phyloP scores from a whole-genome alignment of 2,329 filamentous ascomycete genomes.

The Diaporthe amygdali region DNA sequence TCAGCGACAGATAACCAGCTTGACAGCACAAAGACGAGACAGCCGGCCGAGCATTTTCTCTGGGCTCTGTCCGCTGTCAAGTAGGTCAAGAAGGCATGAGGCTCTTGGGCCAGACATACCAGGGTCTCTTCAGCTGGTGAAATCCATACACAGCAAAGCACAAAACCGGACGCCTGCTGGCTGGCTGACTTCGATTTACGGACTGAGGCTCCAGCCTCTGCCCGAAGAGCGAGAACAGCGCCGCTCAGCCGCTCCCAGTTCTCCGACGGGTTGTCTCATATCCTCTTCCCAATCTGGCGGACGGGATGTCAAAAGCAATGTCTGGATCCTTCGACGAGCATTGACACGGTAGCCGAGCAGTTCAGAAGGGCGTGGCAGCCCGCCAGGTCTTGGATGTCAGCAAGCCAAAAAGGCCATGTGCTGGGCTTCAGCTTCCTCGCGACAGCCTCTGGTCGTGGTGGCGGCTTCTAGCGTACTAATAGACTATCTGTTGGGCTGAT shows the following conservation, averaged over 20 bases:
- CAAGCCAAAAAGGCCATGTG: not conserved
- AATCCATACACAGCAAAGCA: not conserved
- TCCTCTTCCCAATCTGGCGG: not conserved
- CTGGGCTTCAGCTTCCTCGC: not conserved
- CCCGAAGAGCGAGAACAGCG: not conserved
- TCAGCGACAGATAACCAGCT: not conserved
- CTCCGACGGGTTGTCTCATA: not conserved
- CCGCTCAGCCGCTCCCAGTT: not conserved
- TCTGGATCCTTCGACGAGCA: not conserved
- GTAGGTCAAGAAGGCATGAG: not conserved
- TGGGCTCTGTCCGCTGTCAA: not conserved
- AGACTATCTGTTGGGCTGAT: slow-evolving; percentile 5
- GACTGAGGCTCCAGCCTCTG: not conserved
- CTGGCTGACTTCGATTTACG: not conserved
- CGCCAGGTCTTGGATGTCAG: not conserved
- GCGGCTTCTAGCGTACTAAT: slow-evolving; percentile 2
- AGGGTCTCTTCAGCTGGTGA: not conserved
- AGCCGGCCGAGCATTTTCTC: not conserved
- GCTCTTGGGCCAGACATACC: not conserved
- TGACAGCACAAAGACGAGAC: not conserved
- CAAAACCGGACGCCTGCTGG: not conserved
- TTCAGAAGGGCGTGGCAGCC: not conserved
- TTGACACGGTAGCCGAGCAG: not conserved
- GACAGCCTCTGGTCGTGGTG: not conserved
- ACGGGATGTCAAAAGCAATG: not conserved